Base-by-base conservation (phyloP, 371 early-diverging fungal genomes). In the Mortierella sp. region DNA sequence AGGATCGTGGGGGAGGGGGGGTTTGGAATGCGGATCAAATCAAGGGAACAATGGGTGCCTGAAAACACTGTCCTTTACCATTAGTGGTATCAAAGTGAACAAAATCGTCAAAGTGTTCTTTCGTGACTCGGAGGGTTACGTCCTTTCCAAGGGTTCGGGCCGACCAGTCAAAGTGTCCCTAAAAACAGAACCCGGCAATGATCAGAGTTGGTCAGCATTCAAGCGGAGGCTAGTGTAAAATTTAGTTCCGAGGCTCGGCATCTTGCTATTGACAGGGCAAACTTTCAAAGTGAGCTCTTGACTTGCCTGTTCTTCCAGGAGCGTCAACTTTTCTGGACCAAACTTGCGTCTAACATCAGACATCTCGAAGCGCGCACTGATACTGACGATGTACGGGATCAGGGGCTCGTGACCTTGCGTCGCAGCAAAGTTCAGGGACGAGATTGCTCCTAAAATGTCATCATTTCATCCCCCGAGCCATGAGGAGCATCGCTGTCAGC, bases 321-420 rank as follows among this genome's bases (percentile, higher is more conserved):
- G 67, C 9, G 48, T 60, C 73, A 75, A 59, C 16, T 30, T 18
- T 21, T 71, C 66, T 16, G 82, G 72, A 14, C 76, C 82, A 61
- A 75, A 60, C 56, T 69, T 71, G 16, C 71, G 70, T 59, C 56
- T 67, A 16, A 72, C 68, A 28, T 69, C 68, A 1, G 82, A 75
- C 86, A 90, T 87, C 62, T 86, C 63, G 64, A 83, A 89, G 59
- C 88, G 86, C 19, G 85, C 87, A 12, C 86, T 83, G 25, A 90
- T 66, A 57, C 87, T 87, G 52, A 90, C 84, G 55, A 79, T 60
- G 30, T 73, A 70, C 1, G 80, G 80, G 52, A 79, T 79, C 61
- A 79, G 19, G 0, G 80, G 80, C 57, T 70, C 70, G 43, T 70
- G 80, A n/a, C 67, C 52, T 26, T 70, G 80, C 6, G 77, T 81